These are phyloP conservation scores for Evernia prunastri DNA, from an alignment of 495 filamentous ascomycete species.

Conservation along the genomic window DNA sequence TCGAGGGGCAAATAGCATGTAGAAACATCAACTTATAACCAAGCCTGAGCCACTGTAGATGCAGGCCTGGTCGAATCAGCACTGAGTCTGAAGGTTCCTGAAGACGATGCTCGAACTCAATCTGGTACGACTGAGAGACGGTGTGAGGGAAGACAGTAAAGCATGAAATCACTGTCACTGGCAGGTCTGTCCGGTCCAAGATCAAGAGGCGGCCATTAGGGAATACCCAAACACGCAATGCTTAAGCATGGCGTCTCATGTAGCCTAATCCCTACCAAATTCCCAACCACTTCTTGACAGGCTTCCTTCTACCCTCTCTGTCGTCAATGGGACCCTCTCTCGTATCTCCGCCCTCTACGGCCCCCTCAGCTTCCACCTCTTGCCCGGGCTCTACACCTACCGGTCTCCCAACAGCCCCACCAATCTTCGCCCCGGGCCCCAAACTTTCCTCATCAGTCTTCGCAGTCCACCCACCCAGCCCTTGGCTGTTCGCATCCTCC, in stretches of 20 bases:
- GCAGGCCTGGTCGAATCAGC: background rate
- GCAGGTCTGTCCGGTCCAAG: background rate
- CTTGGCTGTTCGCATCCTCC: conserved; percentile 42
- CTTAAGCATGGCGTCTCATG: background rate
- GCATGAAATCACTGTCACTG: background rate
- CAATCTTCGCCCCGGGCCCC: conserved; percentile 27
- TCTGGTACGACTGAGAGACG: background rate
- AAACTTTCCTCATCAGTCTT: conserved; percentile 34
- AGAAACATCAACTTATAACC: background rate
- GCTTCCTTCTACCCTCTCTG: conserved; percentile 43
- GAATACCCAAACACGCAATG: background rate
- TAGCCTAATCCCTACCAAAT: conserved; percentile 42
- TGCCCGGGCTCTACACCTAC: conserved; percentile 24
- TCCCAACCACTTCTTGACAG: conserved; percentile 57
- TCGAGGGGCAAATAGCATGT: background rate
- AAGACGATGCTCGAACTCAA: background rate
- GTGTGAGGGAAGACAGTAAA: background rate
- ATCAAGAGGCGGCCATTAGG: background rate
- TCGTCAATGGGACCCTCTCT: conserved; percentile 30
- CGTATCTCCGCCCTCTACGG: conserved; percentile 7
- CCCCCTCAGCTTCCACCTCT: conserved; percentile 20
- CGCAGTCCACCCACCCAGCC: conserved; percentile 40
- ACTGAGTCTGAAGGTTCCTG: background rate
- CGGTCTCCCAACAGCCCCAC: conserved; percentile 22
- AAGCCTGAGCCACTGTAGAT: background rate